Evolutionary conservation across 768 basidiomycete species (phyloP).

Genomic region (Saitozyma sp.): DNA sequence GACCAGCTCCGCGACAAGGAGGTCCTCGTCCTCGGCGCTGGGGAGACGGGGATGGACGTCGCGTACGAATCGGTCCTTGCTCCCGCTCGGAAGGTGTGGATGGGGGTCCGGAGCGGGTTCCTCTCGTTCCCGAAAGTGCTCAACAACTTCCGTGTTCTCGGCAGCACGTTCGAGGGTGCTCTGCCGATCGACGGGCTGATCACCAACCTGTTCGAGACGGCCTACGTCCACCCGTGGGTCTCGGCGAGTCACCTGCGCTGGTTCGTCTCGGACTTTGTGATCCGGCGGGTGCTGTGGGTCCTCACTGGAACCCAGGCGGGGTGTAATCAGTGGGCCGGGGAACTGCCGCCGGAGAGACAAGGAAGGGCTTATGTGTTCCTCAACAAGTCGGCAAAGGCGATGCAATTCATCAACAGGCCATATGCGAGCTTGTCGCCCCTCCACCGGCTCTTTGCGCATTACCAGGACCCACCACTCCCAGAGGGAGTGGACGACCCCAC

Average conservation of each 20-base stretch:
- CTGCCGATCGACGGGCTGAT: conserved; percentile 57
- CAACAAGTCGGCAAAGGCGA: conserved; percentile 60
- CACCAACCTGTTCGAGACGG: conserved; percentile 61
- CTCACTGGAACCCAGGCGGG: conserved; percentile 61
- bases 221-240: conserved; percentile 64
- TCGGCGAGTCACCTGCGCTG: conserved; percentile 60
- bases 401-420: conserved; percentile 65
- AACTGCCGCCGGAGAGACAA: conserved; percentile 59
- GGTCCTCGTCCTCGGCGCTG: conserved; percentile 63
- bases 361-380: conserved; percentile 67
- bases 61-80: conserved; percentile 57
- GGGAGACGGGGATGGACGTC: conserved; percentile 67
- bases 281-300: conserved; percentile 65
- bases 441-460: conserved; percentile 60
- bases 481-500: conserved; percentile 55
- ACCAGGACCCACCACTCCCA: conserved; percentile 59
- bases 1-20: conserved; percentile 56
- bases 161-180: conserved; percentile 54
- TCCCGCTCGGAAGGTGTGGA: conserved; percentile 59
- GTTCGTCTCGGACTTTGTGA: conserved; percentile 62
- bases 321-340: conserved; percentile 67
- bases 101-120: conserved; percentile 62
- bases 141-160: conserved; percentile 64
- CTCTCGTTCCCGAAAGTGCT: conserved; percentile 64
- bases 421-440: conserved; percentile 57